Percentiles rank a stretch among this genome's conserved stretches.
Evolutionary conservation across 768 basidiomycete genomes (phyloP).

Genomic region (Trametes sanguinea): DNA sequence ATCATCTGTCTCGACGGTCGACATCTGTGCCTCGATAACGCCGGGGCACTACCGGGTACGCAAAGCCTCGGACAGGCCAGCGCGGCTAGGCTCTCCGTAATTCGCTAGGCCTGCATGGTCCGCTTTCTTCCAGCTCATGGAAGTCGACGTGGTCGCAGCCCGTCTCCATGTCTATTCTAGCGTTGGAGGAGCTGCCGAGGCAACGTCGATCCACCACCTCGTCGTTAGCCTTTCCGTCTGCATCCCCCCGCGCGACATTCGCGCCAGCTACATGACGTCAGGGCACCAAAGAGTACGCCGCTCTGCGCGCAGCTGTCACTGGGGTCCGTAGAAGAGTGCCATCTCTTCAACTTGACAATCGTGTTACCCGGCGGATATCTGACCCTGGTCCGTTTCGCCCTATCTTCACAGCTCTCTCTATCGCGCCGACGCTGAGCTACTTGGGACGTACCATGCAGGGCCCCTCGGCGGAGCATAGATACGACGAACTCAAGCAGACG

Average conservation of each 20-base stretch:
- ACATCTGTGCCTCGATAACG: constrained; percentile 3
- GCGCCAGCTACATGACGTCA: constrained; percentile 13
- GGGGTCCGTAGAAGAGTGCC: background rate
- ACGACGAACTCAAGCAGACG: background rate
- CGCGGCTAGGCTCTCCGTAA: too few species aligned
- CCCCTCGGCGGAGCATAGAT: constrained; percentile 10
- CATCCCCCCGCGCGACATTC: background rate
- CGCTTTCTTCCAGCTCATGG: background rate
- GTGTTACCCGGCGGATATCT: constrained; percentile 2
- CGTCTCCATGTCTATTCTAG: background rate
- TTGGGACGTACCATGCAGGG: background rate
- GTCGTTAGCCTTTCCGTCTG: background rate
- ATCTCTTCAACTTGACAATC: background rate
- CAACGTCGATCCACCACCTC: background rate
- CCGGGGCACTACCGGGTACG: background rate
- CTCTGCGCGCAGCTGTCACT: constrained; percentile 6
- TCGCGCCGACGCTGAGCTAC: background rate
- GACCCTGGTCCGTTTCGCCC: background rate
- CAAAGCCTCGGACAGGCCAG: too few species aligned
- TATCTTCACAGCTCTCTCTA: background rate
- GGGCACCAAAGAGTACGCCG: background rate
- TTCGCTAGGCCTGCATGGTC: too few species aligned
- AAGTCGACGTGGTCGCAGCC: constrained; percentile 3
- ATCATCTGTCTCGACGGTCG: constrained; percentile 6
- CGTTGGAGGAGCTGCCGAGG: background rate